Evolutionary conservation across 2,329 filamentous ascomycete species (phyloP), one percentile per base, ranked within the genome.

Genomic region (Fusarium proliferatum): DNA sequence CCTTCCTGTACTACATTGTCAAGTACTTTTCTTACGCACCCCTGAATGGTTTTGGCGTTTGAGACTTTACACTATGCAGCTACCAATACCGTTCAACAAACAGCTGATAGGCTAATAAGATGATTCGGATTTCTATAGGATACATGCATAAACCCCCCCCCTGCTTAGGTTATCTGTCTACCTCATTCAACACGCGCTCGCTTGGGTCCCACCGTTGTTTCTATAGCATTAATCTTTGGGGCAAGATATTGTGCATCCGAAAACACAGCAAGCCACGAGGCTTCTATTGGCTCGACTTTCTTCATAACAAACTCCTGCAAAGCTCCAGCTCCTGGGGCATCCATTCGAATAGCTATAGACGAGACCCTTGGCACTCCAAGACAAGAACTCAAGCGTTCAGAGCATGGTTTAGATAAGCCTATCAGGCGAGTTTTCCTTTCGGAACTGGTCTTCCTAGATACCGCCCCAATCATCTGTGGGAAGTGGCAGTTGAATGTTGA

Each of bases 291-390:
- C 3, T 84, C 80, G 3, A 93, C 88, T 62, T 84, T 82, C 41
- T 86, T 82, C 36, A 84, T 80, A 3, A 90, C 85, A 73, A 90
- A 88, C 8, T 90, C 85, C 30, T 91, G 78, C 15, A 94, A 79
- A 2, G 88, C 85, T 56, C 85, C 85, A 0, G 88, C 85, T 46
- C 88, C 86, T 0, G 90, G 90, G 1, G 91, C 89, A 42, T 83
- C 86, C 11, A 84, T 83, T 26, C 85, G 80, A 11, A 94, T 79
- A 1, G 88, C 92, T 38, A 94, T 82, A 28, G 90, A 90, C 3
- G 91, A 92, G 2, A 90, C 90, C 39, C 91, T 86, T 2, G 90
- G 89, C 15, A 94, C 85, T 4, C 88, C 88, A 7, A 94, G 83
- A 26, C 85, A 85, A 36, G 82, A 80, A 53, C 88, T 88, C 21